phyloP scores from a whole-genome alignment of 2,329 filamentous ascomycete species.

The Dendryphion nanum region DNA sequence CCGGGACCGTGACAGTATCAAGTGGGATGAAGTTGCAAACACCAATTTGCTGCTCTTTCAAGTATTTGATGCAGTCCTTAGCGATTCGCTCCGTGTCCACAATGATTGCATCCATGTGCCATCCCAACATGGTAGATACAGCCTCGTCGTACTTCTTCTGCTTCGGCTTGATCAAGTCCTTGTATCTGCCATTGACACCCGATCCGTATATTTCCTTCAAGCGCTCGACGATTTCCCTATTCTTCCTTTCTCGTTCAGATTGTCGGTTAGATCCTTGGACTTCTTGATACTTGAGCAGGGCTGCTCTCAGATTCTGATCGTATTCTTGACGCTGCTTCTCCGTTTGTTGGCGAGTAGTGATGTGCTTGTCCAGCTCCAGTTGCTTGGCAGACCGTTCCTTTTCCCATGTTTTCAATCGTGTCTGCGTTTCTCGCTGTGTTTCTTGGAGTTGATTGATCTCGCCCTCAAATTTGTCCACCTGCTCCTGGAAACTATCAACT shows the following conservation, averaged over 20 bases:
- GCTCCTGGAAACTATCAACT: slow-evolving; percentile 73
- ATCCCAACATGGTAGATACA: slow-evolving; percentile 85
- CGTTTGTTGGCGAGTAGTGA: slow-evolving; percentile 44
- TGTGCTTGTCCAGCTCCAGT: slow-evolving; percentile 74
- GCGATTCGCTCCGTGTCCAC: slow-evolving; percentile 95
- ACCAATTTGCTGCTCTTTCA: slow-evolving; percentile 83
- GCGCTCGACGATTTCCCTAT: slow-evolving; percentile 79
- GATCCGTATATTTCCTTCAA: slow-evolving; percentile 82
- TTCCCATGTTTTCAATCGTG: slow-evolving; percentile 64
- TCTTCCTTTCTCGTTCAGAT: slow-evolving; percentile 74
- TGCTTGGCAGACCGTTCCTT: slow-evolving; percentile 84
- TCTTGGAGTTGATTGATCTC: slow-evolving; percentile 70
- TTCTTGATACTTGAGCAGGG: slow-evolving; percentile 76
- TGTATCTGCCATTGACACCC: slow-evolving; percentile 85
- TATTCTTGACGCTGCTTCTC: slow-evolving; percentile 83
- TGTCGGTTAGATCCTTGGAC: slow-evolving; percentile 84
- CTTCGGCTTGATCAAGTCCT: slow-evolving; percentile 91
- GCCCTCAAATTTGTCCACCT: slow-evolving; percentile 69
- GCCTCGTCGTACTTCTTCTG: slow-evolving; percentile 96
- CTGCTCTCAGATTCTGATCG: slow-evolving; percentile 85
- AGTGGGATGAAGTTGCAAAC: slow-evolving; percentile 94
- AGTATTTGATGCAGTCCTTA: slow-evolving; percentile 88
- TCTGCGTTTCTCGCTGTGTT: slow-evolving; percentile 63
- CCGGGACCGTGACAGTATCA: slow-evolving; percentile 94
- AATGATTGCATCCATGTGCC: slow-evolving; percentile 90